Evolutionary conservation across 2,329 filamentous ascomycete species (phyloP).

Genomic region (Cladosporium sp.): DNA sequence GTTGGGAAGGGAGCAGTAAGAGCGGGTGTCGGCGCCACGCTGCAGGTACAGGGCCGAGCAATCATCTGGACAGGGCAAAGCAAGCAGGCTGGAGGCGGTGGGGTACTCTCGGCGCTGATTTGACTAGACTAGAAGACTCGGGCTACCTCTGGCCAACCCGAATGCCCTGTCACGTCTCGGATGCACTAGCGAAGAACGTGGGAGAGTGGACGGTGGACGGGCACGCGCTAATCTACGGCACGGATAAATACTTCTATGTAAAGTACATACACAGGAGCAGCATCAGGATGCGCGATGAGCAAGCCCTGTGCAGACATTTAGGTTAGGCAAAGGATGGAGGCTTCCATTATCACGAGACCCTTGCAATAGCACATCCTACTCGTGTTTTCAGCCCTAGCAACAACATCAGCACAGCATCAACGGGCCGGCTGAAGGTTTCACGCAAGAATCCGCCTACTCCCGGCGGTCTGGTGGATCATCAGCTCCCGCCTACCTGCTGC

Average conservation of each 20-base stretch:
- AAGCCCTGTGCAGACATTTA: no score
- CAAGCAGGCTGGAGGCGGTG: background rate
- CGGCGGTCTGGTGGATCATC: background rate
- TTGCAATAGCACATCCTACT: background rate
- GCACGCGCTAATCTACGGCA: background rate
- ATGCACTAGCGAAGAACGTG: constrained; percentile 7
- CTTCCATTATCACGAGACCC: no score
- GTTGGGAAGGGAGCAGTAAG: background rate
- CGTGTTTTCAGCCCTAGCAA: no score
- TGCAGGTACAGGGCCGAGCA: constrained; percentile 10
- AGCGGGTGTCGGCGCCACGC: constrained; percentile 6
- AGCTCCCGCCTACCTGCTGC: background rate
- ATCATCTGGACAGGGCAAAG: background rate
- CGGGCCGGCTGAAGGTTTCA: constrained; percentile 1
- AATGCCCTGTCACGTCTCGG: background rate
- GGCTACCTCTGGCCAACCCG: background rate
- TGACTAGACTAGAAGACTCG: background rate
- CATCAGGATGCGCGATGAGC: no score
- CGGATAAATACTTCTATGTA: background rate
- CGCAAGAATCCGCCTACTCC: background rate
- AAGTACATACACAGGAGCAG: background rate
- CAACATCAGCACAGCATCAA: no score
- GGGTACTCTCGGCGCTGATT: constrained; percentile 4
- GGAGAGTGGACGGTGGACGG: background rate
- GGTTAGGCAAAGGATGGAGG: no score